These are phyloP conservation scores for Lachnellula hyalina DNA, from an alignment of 2,329 filamentous ascomycete species.

Conservation along the genomic window DNA sequence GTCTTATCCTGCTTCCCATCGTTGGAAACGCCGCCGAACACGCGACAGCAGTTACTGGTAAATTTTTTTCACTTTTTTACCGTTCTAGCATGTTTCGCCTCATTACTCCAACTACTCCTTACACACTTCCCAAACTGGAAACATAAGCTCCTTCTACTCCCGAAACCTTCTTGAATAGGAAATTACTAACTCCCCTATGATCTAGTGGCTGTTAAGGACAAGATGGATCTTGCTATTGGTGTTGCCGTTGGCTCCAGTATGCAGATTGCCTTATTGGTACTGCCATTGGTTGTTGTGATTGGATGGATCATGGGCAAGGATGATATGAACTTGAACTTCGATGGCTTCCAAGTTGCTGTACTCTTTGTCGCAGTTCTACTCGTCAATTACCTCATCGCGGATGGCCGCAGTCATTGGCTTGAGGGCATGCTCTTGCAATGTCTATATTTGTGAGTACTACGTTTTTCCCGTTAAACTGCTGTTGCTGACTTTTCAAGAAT, in stretches of 20 bases:
- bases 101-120: too few relatives aligned
- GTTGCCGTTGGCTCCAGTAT: slow-evolving; percentile 79
- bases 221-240: slow-evolving; percentile 71
- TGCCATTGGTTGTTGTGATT: slow-evolving; percentile 72
- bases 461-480: neutral
- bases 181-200: too few relatives aligned
- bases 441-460: slow-evolving; percentile 26
- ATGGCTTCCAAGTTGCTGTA: slow-evolving; percentile 80
- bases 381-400: slow-evolving; percentile 79
- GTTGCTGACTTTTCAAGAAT: slow-evolving; percentile 3
- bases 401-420: slow-evolving; percentile 53
- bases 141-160: too few relatives aligned
- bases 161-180: too few relatives aligned
- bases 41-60: slow-evolving; percentile 69
- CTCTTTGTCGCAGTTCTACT: slow-evolving; percentile 79
- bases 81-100: too few relatives aligned
- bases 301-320: slow-evolving; percentile 70
- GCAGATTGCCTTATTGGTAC: slow-evolving; percentile 78
- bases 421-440: slow-evolving; percentile 29
- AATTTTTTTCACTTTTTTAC: too few relatives aligned
- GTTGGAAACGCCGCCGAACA: slow-evolving; percentile 80
- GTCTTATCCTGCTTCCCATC: slow-evolving; percentile 73
- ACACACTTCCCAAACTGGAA: too few relatives aligned
- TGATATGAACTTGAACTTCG: slow-evolving; percentile 62
- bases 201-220: slow-evolving; percentile 67